phyloP scores from a whole-genome alignment of 2,329 filamentous ascomycete species.

The Penicillium expansum region DNA sequence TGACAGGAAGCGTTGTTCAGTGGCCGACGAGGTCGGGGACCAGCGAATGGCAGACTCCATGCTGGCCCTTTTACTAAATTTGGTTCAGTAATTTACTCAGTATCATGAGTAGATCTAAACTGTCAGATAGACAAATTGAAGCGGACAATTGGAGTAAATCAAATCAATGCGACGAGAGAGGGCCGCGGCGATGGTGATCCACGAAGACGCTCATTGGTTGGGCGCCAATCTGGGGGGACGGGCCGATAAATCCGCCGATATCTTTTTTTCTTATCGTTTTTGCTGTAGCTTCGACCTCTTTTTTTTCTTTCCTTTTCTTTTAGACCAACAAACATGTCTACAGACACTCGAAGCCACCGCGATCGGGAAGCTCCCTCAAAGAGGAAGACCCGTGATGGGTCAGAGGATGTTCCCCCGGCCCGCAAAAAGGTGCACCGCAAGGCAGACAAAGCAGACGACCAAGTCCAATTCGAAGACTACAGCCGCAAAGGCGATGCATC shows the following conservation, averaged over 20 bases:
- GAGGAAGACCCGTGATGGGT: conserved; percentile 29
- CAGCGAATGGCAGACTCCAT: conserved; percentile 58
- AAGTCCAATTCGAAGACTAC: conserved; percentile 12
- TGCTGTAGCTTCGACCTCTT: conserved; percentile 4
- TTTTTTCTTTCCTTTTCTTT: conserved; percentile 1
- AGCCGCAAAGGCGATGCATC: conserved; percentile 8
- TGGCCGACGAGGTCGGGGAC: conserved; percentile 57
- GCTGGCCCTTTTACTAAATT: conserved; percentile 8
- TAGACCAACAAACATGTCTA: conserved; percentile 17
- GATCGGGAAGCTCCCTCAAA: conserved; percentile 24
- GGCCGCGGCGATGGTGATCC: conserved; percentile 5
- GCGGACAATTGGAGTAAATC: conserved; percentile 2
- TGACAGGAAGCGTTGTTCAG: conserved; percentile 57
- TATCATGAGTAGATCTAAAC: neutral
- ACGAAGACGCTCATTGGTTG: conserved; percentile 27
- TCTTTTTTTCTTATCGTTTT: conserved; percentile 20
- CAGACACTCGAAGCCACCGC: conserved; percentile 7
- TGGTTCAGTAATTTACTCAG: neutral
- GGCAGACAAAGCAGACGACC: conserved; percentile 10
- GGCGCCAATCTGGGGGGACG: conserved; percentile 28
- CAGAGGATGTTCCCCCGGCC: conserved; percentile 24
- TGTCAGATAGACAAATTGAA: neutral
- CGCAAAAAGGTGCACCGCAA: conserved; percentile 28
- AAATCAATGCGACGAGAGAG: conserved; percentile 10
- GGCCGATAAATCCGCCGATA: conserved; percentile 32